Base-by-base conservation (phyloP, 192 early-diverging fungal species). In the Spinellus fusiger region DNA sequence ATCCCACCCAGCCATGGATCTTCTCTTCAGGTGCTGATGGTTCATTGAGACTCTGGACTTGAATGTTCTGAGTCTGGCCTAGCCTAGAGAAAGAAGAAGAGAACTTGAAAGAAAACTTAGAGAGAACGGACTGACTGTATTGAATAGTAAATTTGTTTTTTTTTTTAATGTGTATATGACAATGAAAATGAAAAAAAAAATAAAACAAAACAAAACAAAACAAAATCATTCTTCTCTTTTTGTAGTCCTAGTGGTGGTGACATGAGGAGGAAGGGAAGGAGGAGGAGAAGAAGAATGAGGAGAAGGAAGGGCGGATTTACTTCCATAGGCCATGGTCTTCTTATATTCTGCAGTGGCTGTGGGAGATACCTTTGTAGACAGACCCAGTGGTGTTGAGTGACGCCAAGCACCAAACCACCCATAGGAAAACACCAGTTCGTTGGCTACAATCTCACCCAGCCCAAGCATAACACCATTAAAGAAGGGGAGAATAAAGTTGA, bases 1-100 rank as follows among this genome's bases (percentile, higher is more conserved):
- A 99, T 74, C 97, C 97, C 23, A 87, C 84, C 26, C 93, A 98
- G 77, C 95, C 97, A 25, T 99, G 97, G 97, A 77, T 98, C 34
- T 77, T 99, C 64, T 92, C 91, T 16, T 89, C 84, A 49, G 95
- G 95, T 55, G 93, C 94, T 28, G 94, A 96, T 69, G 81, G 83
- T 62, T 85, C 82, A n/a, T 81, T 95, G 57, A 89, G 90, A 71
- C 79, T 98, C 49, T 98, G 87, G 83, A 85, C 88, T 29, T 94
- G 80, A 73, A 31, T 58, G 27, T 22, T 55, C 13, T 26, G 1
- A 26, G 18, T 40, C n/a, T n/a, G n/a, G n/a, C n/a, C n/a, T n/a
- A n/a, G n/a, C n/a, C n/a, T n/a, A n/a, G n/a, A n/a, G n/a, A n/a
- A n/a, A n/a, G 18, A 44, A 44, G 40, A 2, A 12, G 40, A 18